Evolutionary conservation across 345 rosid genomes (phyloP).

Genomic region (Dipteronia dyeriana): DNA sequence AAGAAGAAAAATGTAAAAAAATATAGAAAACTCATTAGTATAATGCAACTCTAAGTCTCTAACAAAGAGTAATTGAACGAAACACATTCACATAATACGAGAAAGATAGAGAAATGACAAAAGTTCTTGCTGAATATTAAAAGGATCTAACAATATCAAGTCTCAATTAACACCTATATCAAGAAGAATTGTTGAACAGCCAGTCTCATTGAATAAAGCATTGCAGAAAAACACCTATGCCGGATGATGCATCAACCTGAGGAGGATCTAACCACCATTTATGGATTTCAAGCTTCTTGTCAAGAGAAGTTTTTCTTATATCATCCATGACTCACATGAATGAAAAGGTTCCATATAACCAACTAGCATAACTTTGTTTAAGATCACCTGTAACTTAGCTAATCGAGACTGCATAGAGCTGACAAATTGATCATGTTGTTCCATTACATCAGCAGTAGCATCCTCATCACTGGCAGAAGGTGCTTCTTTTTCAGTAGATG

Average conservation of each 20-base stretch:
- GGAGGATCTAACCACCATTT: neutral
- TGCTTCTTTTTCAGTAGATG: conserved; percentile 56
- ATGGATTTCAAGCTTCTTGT: neutral
- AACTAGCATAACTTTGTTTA: conserved; percentile 20
- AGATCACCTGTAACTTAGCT: conserved; percentile 84
- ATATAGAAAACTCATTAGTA: neutral
- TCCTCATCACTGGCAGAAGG: conserved; percentile 70
- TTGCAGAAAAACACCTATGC: neutral
- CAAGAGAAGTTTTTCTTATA: neutral
- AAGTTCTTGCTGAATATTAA: neutral
- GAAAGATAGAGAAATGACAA: neutral
- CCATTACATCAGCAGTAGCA: conserved; percentile 65
- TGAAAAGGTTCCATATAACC: neutral
- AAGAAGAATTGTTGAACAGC: conserved; percentile 4
- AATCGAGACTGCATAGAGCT: conserved; percentile 93
- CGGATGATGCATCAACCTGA: neutral
- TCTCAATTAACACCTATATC: neutral
- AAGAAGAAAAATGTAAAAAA: neutral
- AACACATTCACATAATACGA: neutral
- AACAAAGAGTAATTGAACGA: conserved; percentile 1
- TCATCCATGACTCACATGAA: neutral
- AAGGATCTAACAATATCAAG: neutral
- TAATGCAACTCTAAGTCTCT: conserved; percentile 5
- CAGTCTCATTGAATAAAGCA: conserved; percentile 5
- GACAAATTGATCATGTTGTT: conserved; percentile 77